Conservation (phyloP, 2,329 filamentous ascomycete genomes). For the Pseudogymnoascus sp. region DNA sequence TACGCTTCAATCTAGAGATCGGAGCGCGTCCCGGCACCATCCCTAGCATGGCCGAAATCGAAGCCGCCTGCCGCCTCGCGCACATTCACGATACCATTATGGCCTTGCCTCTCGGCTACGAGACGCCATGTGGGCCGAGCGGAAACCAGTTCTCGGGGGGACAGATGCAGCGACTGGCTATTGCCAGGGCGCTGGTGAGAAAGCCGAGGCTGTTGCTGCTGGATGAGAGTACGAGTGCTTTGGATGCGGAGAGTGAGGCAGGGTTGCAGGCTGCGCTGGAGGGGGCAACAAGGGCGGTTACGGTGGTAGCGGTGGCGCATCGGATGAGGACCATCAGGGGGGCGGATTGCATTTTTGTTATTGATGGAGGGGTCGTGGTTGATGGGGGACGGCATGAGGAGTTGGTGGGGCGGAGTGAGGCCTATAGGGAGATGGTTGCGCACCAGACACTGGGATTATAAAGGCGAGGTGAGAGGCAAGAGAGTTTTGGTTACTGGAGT, state of each 20-base stretch:
- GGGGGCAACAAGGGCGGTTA: constrained; percentile 41
- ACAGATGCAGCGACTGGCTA: constrained; percentile 69
- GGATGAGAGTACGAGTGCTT: constrained; percentile 72
- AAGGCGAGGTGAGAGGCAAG: background rate
- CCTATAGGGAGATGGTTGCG: constrained; percentile 27
- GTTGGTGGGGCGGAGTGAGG: constrained; percentile 43
- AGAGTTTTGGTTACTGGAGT: background rate
- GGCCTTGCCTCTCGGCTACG: constrained; percentile 54
- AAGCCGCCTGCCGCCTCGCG: constrained; percentile 56
- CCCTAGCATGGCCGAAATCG: constrained; percentile 51
- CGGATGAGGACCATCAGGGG: constrained; percentile 47
- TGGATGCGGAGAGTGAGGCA: constrained; percentile 60
- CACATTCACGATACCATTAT: constrained; percentile 63
- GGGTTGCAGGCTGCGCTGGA: constrained; percentile 60
- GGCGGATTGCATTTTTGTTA: constrained; percentile 48
- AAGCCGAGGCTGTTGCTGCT: constrained; percentile 65
- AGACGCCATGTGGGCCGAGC: constrained; percentile 61
- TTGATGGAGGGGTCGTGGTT: constrained; percentile 45
- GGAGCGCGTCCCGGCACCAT: constrained; percentile 46
- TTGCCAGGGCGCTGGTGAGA: constrained; percentile 67
- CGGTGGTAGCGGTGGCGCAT: constrained; percentile 50
- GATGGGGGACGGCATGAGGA: constrained; percentile 47
- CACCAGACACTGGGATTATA: constrained; percentile 16
- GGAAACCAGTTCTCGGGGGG: constrained; percentile 69
- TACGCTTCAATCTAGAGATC: constrained; percentile 48